Evolutionary conservation across 495 filamentous ascomycete species (phyloP).

Genomic region (Saxophila tyrrhenica): DNA sequence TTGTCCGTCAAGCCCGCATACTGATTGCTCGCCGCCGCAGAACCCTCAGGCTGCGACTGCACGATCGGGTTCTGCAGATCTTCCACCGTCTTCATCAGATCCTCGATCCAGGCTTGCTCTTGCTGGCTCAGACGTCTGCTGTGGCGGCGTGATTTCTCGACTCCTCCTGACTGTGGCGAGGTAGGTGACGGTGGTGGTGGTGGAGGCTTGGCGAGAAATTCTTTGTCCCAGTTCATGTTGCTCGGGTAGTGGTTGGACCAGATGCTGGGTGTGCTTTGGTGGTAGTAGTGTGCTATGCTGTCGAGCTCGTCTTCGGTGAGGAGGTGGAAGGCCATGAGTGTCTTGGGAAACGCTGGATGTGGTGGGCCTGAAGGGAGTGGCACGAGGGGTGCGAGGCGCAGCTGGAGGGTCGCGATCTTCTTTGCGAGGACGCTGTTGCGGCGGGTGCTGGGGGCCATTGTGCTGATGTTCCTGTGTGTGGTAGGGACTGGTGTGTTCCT

Average conservation of each 20-base stretch:
- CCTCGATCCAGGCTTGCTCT: constrained; percentile 7
- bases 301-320: constrained; percentile 62
- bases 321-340: constrained; percentile 60
- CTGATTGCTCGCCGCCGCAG: not conserved
- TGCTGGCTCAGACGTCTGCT: constrained; percentile 5
- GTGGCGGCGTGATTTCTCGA: not conserved
- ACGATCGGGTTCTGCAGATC: constrained; percentile 7
- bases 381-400: constrained; percentile 46
- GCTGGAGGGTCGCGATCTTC: constrained; percentile 27
- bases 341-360: constrained; percentile 56
- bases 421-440: constrained; percentile 18
- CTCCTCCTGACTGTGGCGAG: not conserved
- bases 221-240: constrained; percentile 33
- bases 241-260: constrained; percentile 54
- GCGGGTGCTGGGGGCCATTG: constrained; percentile 17
- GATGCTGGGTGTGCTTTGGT: constrained; percentile 50
- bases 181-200: not conserved
- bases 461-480: not conserved
- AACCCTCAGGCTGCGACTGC: constrained; percentile 5
- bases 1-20: constrained; percentile 17
- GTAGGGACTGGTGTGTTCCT: not conserved
- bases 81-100: constrained; percentile 16
- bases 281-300: constrained; percentile 59
- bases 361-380: constrained; percentile 45
- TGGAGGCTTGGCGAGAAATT: constrained; percentile 19